A percentile compares a stretch with the other conserved stretches of the same genome.
Conservation (phyloP, 768 basidiomycete genomes). For the Agaricus subrufescens region DNA sequence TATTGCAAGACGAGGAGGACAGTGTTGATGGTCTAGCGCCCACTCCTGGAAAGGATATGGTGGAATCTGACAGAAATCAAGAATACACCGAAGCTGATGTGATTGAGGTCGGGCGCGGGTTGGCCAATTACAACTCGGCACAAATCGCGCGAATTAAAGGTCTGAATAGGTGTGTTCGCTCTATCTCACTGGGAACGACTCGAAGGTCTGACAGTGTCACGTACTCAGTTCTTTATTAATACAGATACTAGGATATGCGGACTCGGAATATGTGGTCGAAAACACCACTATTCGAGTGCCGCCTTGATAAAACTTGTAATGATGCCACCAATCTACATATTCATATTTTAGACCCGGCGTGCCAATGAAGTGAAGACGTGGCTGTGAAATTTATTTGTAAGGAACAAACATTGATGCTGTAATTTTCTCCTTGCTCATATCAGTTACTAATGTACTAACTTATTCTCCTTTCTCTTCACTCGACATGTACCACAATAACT, state of each 20-base stretch:
- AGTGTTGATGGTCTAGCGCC: background rate
- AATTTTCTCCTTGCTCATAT: constrained; percentile 13
- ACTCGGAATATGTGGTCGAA: constrained; percentile 96
- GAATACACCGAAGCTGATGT: constrained; percentile 54
- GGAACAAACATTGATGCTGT: constrained; percentile 25
- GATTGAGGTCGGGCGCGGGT: constrained; percentile 87
- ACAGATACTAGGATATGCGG: constrained; percentile 84
- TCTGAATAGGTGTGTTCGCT: constrained; percentile 69
- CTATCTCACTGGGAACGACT: constrained; percentile 8
- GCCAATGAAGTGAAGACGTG: constrained; percentile 23
- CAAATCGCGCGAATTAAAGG: constrained; percentile 90
- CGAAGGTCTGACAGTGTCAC: background rate
- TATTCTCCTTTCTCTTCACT: constrained; percentile 14
- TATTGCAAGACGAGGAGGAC: constrained; percentile 25
- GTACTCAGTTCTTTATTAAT: constrained; percentile 68
- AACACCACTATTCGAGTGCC: constrained; percentile 78
- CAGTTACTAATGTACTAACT: constrained; percentile 33
- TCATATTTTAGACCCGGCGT: no score
- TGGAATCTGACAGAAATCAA: background rate
- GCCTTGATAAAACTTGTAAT: constrained; percentile 21
- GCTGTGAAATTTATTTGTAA: constrained; percentile 41
- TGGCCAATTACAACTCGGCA: constrained; percentile 93
- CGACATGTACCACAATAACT: constrained; percentile 76
- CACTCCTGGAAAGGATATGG: constrained; percentile 23
- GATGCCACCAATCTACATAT: background rate